phyloP scores from a whole-genome alignment of 495 filamentous ascomycete species.

The Talaromyces proteolyticus region DNA sequence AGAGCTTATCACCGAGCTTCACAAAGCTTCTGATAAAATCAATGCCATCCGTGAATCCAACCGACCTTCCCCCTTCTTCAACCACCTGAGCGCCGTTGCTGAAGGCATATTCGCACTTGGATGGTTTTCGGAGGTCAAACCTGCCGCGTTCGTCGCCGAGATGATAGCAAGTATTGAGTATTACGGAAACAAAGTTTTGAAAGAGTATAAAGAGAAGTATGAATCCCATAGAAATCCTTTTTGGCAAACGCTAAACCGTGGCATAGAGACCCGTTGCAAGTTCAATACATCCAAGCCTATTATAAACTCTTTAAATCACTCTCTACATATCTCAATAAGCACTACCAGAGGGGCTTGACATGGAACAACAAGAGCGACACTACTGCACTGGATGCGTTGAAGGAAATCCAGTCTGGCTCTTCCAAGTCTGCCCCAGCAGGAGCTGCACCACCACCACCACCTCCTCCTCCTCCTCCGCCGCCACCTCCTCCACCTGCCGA shows the following conservation, averaged over 20 bases:
- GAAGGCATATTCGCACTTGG: conserved; percentile 80
- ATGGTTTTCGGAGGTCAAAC: conserved; percentile 81
- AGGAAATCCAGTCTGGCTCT: conserved; percentile 51
- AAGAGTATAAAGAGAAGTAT: conserved; percentile 86
- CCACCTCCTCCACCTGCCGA: conserved; percentile 66
- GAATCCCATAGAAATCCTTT: no score
- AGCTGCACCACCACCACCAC: conserved; percentile 41
- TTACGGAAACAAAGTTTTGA: conserved; percentile 86
- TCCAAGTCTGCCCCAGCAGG: conserved; percentile 17
- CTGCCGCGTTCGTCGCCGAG: conserved; percentile 74
- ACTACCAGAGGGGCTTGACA: conserved; percentile 69
- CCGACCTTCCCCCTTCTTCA: conserved; percentile 60
- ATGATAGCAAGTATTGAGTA: conserved; percentile 75
- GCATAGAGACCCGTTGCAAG: conserved; percentile 64
- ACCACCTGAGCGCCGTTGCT: conserved; percentile 78
- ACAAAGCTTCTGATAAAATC: conserved; percentile 68
- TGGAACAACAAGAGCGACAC: conserved; percentile 82
- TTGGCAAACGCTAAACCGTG: neutral
- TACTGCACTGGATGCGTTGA: conserved; percentile 64
- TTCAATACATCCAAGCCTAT: conserved; percentile 83
- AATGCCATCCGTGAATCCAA: conserved; percentile 74
- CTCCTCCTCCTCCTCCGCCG: conserved; percentile 56
- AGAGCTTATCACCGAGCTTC: conserved; percentile 76
- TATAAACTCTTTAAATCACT: conserved; percentile 82
- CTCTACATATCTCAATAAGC: conserved; percentile 70